Base-by-base conservation (phyloP, 306 rosid species). In the Cicer judaicum region DNA sequence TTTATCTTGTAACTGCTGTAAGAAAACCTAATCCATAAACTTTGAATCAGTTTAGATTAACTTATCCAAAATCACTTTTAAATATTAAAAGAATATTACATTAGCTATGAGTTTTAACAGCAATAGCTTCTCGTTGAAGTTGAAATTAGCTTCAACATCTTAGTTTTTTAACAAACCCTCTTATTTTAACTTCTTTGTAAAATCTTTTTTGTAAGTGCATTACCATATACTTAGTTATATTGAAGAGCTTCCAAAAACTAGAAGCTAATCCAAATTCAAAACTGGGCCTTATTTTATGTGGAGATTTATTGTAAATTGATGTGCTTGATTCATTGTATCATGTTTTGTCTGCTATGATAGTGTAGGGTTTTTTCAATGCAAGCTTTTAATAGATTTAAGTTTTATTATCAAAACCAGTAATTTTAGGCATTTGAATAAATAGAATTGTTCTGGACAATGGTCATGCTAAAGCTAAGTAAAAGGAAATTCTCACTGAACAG, bases 1-100 rank as follows among this genome's bases (percentile, higher is more conserved):
- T 74, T 74, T 52, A 42, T 68, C 68, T 66, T 69, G 46, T 68
- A 57, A 59, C 44, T 9, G 48, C 46, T 15, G 73, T 54, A 74
- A 65, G 59, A 62, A 64, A 59, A 73, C 56, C 39, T 73, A 40
- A 66, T 70, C n/a, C 24, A 6, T 55, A 3, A 50, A 73, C 7
- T 9, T 15, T 4, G 12, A 70, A 24, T 41, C 7, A 38, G 63
- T 41, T 53, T 10, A 63, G 70, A 44, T 36, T 7, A 11, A 52
- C 24, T 52, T 16, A 19, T 52, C 59, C 15, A 15, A 4, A 52
- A 52, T 5, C n/a, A 2, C 53, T 48, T 48, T 10, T 1, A 14
- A 21, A 1, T 4, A 4, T 8, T 13, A 14, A 3, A 14, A n/a
- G n/a, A 62, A 38, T 2, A 2, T 3, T 41, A 18, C 7, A 42